phyloP scores from a whole-genome alignment of 768 basidiomycete species.

The Hemileccinum rubropunctum region DNA sequence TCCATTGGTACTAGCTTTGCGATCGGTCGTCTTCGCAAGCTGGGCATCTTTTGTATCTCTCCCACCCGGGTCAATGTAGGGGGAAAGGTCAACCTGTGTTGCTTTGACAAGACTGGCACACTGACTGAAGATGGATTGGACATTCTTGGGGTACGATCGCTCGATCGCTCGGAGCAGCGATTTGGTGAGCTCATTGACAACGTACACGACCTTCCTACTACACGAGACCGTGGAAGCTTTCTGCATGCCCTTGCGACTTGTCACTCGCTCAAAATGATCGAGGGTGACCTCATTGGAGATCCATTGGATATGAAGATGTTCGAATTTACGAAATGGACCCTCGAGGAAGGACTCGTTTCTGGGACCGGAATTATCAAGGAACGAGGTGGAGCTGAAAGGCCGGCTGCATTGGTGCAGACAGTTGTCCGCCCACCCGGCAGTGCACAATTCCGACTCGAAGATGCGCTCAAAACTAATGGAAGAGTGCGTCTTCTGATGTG shows the following conservation, averaged over 20 bases:
- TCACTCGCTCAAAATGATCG: conserved; percentile 90
- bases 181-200: conserved; percentile 92
- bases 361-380: conserved; percentile 71
- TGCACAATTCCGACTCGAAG: conserved; percentile 85
- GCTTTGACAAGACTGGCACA: conserved; percentile 99
- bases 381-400: conserved; percentile 58
- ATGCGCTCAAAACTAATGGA: conserved; percentile 81
- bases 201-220: conserved; percentile 77
- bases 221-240: conserved; percentile 75
- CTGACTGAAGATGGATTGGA: conserved; percentile 97
- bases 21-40: conserved; percentile 79
- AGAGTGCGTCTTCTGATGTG: conserved; percentile 49
- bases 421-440: conserved; percentile 97
- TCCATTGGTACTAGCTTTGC: conserved; percentile 98
- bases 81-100: conserved; percentile 95
- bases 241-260: conserved; percentile 94
- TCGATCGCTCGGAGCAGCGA: conserved; percentile 69
- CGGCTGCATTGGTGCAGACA: conserved; percentile 90
- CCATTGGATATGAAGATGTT: conserved; percentile 99
- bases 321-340: conserved; percentile 91
- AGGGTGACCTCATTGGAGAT: conserved; percentile 88
- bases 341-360: conserved; percentile 84
- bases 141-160: conserved; percentile 87
- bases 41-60: conserved; percentile 93
- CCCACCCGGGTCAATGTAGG: conserved; percentile 93